Evolutionary conservation across 75 land plant genomes (phyloP).

Genomic region (Picea glauca): DNA sequence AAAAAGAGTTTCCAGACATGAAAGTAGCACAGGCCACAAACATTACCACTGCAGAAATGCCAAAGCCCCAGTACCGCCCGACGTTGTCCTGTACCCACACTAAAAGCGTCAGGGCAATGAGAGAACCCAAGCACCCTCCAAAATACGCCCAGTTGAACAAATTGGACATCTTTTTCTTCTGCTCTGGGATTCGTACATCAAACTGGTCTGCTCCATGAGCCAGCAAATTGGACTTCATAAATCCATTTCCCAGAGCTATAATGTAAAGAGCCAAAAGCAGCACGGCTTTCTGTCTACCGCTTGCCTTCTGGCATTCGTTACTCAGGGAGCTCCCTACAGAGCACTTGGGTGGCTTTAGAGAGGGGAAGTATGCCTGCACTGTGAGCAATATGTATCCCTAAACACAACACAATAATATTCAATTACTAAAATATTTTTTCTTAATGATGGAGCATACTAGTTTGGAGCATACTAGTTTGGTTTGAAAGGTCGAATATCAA

Average conservation of each 20-base stretch:
- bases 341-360: conserved; percentile 30
- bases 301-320: conserved; percentile 13
- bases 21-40: conserved; percentile 1
- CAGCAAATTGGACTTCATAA: conserved; percentile 32
- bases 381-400: conserved; percentile 52
- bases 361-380: conserved; percentile 42
- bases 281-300: conserved; percentile 10
- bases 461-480: too few relatives aligned
- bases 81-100: conserved; percentile 33
- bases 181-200: conserved; percentile 12
- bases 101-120: background rate
- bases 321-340: background rate
- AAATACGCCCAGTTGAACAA: conserved; percentile 24
- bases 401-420: background rate
- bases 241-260: conserved; percentile 47
- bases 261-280: conserved; percentile 33
- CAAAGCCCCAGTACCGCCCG: conserved; percentile 25
- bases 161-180: conserved; percentile 2
- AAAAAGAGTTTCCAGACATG: conserved; percentile 4
- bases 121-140: background rate
- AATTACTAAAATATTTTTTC: too few relatives aligned
- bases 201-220: conserved; percentile 64
- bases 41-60: conserved; percentile 15
- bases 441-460: too few relatives aligned
- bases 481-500: too few relatives aligned